phyloP scores from a whole-genome alignment of 2,329 filamentous ascomycete genomes.

The Balansia obtecta region DNA sequence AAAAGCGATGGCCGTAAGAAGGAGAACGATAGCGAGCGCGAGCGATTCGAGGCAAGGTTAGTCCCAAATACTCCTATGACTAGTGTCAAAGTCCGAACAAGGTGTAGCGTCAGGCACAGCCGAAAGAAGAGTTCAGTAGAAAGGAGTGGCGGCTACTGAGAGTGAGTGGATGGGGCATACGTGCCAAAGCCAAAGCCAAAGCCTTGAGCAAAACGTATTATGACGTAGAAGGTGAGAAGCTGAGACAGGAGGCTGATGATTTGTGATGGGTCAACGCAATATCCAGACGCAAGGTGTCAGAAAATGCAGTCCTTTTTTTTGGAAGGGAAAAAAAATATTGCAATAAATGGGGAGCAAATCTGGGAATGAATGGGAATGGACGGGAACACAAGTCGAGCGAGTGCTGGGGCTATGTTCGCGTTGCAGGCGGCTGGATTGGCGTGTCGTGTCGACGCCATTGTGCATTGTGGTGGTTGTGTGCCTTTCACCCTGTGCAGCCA shows the following conservation, averaged over 20 bases:
- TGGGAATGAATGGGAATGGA: neutral
- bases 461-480: too few species aligned
- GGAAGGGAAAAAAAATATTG: neutral
- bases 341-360: neutral
- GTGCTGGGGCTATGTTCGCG: conserved; percentile 1
- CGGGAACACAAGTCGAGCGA: neutral
- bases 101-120: conserved; percentile 1
- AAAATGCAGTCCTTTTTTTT: neutral
- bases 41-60: neutral
- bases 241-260: too few species aligned
- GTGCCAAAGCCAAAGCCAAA: neutral
- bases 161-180: neutral
- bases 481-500: too few species aligned
- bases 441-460: too few species aligned
- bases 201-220: neutral
- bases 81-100: neutral
- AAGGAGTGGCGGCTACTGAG: neutral
- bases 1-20: neutral
- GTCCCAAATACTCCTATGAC: neutral
- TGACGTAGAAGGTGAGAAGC: neutral
- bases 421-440: too few species aligned
- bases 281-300: too few species aligned
- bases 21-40: too few species aligned
- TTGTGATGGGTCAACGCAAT: too few species aligned
- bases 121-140: neutral